Evolutionary conservation across 225 moss, liverwort and hornwort genomes (phyloP).

Genomic region (Polytrichum commune): DNA sequence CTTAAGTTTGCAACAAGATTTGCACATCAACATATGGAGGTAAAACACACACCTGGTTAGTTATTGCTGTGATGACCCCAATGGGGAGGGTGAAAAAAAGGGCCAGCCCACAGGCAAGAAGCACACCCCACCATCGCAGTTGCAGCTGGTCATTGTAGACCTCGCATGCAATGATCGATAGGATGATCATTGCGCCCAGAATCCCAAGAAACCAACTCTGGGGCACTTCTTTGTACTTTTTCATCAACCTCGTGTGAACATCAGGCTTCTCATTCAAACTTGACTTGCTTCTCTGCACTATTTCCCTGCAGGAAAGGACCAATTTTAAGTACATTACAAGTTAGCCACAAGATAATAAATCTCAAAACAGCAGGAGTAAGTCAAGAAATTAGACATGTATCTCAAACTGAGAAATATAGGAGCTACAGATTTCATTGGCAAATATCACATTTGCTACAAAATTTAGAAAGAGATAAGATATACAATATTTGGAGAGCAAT

Average conservation of each 20-base stretch:
- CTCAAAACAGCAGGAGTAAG: too few species aligned
- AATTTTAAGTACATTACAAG: conserved; percentile 1
- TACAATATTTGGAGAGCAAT: not conserved
- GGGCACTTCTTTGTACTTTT: conserved; percentile 56
- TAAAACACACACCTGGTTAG: conserved; percentile 59
- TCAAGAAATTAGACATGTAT: too few species aligned
- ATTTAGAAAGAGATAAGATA: not conserved
- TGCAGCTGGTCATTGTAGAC: conserved; percentile 69
- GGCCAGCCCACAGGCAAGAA: conserved; percentile 58
- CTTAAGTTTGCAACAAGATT: too few species aligned
- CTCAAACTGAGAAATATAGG: too few species aligned
- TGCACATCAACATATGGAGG: not conserved
- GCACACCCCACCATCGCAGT: conserved; percentile 88
- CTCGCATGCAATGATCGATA: conserved; percentile 46
- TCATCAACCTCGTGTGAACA: conserved; percentile 74
- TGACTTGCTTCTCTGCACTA: conserved; percentile 54
- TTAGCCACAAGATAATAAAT: too few species aligned
- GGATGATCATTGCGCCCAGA: conserved; percentile 28
- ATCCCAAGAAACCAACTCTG: conserved; percentile 56
- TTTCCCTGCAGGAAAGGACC: conserved; percentile 35
- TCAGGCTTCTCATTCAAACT: conserved; percentile 53
- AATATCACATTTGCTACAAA: not conserved
- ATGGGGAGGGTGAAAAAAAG: conserved; percentile 77
- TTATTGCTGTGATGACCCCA: conserved; percentile 78
- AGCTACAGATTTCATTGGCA: too few species aligned